phyloP scores from a whole-genome alignment of 2,329 filamentous ascomycete species.

The Aspergillus pseudotamarii region DNA sequence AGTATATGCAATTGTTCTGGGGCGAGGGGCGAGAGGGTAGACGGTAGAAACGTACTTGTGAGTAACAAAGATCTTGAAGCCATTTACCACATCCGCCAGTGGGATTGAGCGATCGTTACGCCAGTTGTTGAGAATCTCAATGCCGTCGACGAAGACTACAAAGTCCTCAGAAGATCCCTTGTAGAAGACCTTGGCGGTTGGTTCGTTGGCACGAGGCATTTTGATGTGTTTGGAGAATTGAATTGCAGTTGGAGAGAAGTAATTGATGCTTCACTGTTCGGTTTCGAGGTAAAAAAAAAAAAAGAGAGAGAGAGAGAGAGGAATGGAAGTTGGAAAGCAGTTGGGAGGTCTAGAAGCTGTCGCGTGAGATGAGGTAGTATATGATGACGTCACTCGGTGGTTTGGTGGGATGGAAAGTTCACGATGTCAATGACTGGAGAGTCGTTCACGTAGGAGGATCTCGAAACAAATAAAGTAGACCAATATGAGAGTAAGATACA shows the following conservation, averaged over 20 bases:
- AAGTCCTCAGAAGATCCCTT: slow-evolving; percentile 74
- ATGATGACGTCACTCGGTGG: slow-evolving; percentile 26
- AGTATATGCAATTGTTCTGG: neutral
- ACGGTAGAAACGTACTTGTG: slow-evolving; percentile 69
- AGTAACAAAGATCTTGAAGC: slow-evolving; percentile 87
- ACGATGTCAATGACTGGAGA: neutral
- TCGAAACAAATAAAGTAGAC: neutral
- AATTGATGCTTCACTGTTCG: neutral
- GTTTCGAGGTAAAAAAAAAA: neutral
- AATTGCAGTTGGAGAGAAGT: slow-evolving; percentile 5
- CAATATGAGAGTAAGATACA: neutral
- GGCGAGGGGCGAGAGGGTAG: neutral
- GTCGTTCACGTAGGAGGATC: too few relatives aligned
- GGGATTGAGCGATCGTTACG: slow-evolving; percentile 76
- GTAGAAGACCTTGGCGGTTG: slow-evolving; percentile 79
- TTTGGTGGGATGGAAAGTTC: neutral
- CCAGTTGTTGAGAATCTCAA: slow-evolving; percentile 75
- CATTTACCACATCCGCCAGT: slow-evolving; percentile 79
- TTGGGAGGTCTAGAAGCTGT: neutral
- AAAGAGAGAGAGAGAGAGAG: neutral
- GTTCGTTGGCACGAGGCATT: slow-evolving; percentile 73
- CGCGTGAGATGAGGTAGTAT: slow-evolving; percentile 11
- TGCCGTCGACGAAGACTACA: slow-evolving; percentile 55
- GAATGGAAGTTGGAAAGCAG: neutral
- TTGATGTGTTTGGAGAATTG: slow-evolving; percentile 11